Evolutionary conservation across 2,329 filamentous ascomycete genomes (phyloP).

Genomic region (Penicillium sp.): DNA sequence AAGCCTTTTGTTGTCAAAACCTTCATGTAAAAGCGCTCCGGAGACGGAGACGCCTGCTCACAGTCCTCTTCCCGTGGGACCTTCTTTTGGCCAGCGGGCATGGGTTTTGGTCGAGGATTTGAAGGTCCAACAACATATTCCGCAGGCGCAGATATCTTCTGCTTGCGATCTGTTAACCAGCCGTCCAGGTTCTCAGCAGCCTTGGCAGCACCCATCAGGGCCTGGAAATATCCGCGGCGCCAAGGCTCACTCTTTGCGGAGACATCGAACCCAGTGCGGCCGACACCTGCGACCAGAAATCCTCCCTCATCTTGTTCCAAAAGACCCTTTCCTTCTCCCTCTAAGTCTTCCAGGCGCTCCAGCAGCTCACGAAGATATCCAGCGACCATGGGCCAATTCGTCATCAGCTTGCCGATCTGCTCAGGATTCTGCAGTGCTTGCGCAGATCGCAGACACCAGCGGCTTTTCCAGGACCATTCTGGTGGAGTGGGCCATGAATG

Average conservation of each 20-base stretch:
- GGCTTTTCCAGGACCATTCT: conserved; percentile 67
- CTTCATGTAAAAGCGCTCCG: conserved; percentile 71
- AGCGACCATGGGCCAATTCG: conserved; percentile 63
- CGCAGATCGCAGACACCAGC: conserved; percentile 59
- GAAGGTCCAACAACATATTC: conserved; percentile 71
- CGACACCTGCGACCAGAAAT: conserved; percentile 48
- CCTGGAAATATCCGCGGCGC: conserved; percentile 76
- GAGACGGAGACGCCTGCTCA: conserved; percentile 57
- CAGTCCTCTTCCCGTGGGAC: conserved; percentile 69
- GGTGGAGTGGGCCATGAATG: conserved; percentile 67
- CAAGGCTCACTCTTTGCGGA: conserved; percentile 70
- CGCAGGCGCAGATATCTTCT: conserved; percentile 59
- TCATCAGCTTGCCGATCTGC: conserved; percentile 44
- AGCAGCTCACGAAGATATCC: conserved; percentile 54
- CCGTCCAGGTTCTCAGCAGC: conserved; percentile 74
- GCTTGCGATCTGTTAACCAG: conserved; percentile 62
- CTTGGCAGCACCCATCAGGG: conserved; percentile 66
- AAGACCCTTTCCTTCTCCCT: conserved; percentile 60
- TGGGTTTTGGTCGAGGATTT: conserved; percentile 68
- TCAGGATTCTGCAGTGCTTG: conserved; percentile 51
- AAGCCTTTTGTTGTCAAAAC: conserved; percentile 75
- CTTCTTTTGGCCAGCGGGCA: conserved; percentile 53
- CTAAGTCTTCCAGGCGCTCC: conserved; percentile 58
- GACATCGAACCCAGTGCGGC: conserved; percentile 57
- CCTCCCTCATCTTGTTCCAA: conserved; percentile 47